Evolutionary conservation across 1,284 basidiomycete genomes (phyloP).

Genomic region (Trichosporon asahii): DNA sequence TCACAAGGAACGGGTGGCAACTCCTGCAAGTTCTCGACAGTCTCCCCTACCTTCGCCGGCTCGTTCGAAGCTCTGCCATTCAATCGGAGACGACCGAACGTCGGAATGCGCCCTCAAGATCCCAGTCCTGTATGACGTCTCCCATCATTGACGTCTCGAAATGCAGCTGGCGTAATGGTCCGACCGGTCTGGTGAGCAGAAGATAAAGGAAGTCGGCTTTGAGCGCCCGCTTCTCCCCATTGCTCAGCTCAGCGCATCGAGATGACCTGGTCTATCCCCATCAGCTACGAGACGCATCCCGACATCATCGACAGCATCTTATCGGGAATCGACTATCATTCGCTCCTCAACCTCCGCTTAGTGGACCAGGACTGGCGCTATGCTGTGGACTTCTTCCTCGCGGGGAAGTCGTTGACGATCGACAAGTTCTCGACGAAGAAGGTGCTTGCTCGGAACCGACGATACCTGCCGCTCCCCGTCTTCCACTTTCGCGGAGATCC

Average conservation of each 20-base stretch:
- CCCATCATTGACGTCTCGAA: too few relatives aligned
- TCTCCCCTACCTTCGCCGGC: too few relatives aligned
- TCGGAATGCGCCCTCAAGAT: too few relatives aligned
- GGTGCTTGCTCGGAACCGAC: background rate
- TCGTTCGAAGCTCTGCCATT: too few relatives aligned
- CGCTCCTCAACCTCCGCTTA: background rate
- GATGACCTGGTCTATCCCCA: background rate
- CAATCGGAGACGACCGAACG: too few relatives aligned
- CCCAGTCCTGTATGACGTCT: too few relatives aligned
- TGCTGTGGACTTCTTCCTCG: background rate
- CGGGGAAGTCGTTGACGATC: background rate
- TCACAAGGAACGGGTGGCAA: too few relatives aligned
- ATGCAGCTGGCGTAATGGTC: too few relatives aligned
- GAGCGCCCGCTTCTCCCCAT: background rate
- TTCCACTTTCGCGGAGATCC: background rate
- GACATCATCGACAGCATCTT: background rate
- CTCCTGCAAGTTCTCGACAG: too few relatives aligned
- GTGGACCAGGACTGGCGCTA: background rate
- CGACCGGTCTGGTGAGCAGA: too few relatives aligned
- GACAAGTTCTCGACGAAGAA: background rate
- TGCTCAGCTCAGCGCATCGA: background rate
- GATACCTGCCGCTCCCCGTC: background rate
- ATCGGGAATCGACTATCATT: background rate
- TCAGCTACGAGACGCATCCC: background rate
- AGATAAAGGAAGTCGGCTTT: too few relatives aligned